A percentile compares a stretch with the other conserved stretches of the same genome.
Conservation (phyloP, 495 filamentous ascomycete genomes). For the Aspergillus wentii region DNA sequence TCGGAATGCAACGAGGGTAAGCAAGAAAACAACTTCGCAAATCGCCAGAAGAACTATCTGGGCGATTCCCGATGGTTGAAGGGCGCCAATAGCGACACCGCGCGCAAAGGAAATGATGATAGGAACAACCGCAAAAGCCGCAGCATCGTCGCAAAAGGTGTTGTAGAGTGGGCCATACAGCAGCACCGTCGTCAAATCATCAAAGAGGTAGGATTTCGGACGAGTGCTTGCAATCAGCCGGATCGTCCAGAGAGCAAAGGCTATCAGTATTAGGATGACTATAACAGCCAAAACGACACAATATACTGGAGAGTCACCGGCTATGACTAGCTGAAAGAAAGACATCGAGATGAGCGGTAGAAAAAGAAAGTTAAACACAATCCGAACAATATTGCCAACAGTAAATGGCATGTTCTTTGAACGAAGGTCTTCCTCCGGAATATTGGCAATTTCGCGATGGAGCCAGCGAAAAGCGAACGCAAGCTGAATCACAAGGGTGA, state of each 20-base stretch:
- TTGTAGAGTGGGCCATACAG: constrained; percentile 97
- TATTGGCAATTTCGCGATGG: constrained; percentile 61
- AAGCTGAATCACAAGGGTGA: constrained; percentile 69
- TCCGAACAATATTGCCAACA: constrained; percentile 76
- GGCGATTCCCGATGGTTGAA: constrained; percentile 88
- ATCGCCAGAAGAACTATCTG: constrained; percentile 89
- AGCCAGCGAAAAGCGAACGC: constrained; percentile 73
- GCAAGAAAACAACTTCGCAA: constrained; percentile 86
- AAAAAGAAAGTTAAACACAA: constrained; percentile 88
- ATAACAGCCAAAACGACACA: constrained; percentile 69
- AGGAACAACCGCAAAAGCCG: constrained; percentile 81
- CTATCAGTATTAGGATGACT: constrained; percentile 64
- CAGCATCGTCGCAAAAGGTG: constrained; percentile 86
- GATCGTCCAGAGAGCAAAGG: constrained; percentile 72
- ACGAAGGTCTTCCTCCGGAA: constrained; percentile 80
- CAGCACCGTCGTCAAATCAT: constrained; percentile 85
- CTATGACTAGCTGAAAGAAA: constrained; percentile 85
- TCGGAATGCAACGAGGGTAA: constrained; percentile 82
- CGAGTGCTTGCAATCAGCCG: constrained; percentile 73
- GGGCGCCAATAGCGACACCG: constrained; percentile 85
- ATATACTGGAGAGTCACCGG: constrained; percentile 56
- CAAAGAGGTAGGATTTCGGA: constrained; percentile 81
- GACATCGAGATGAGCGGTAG: constrained; percentile 81
- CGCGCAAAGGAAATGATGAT: constrained; percentile 77
- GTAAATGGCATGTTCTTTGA: constrained; percentile 94